Base-by-base conservation (phyloP, 805 yeast species). In the Kluyveromyces dobzhanskii region DNA sequence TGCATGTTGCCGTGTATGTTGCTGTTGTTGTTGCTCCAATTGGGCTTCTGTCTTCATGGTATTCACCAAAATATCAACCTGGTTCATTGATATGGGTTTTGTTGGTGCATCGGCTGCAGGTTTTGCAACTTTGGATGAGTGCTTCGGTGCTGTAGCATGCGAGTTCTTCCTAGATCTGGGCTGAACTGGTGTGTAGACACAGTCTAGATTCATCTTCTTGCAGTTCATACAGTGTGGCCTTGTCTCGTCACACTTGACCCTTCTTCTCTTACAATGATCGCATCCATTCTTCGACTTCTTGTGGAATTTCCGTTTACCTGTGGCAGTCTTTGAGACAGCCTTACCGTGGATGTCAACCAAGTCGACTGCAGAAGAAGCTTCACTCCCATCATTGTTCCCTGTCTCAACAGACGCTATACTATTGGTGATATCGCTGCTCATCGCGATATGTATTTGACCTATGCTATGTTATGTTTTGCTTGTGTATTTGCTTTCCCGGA, bases 191-290 rank as follows among this genome's bases (percentile, higher is more conserved):
- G 66, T 49, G 42, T 83, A 87, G 2, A 80, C 72, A 62, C 97
- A 88, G 19, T 74, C 80, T 26, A 88, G 67, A 17, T 83, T 80
- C 77, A 88, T 75, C 44, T 86, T 79, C 35, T 67, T 62, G 61
- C 97, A 88, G 61, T 86, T 86, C 17, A 66, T 65, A 59, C 97
- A 88, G 6, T 66, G 56, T 1, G 97, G 97, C 44, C 78, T 81
- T 1, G 66, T 65, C 59, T 90, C 97, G 57, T 88, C 97, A 67
- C 97, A 88, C 57, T 88, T 88, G 30, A 90, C 96, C 37, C 97
- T 68, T 50, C 97, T 73, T 46, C 76, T 73, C 55, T 88, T 88
- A 62, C 97, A 88, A 2, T 94, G 84, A 29, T 78, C 73, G 62
- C 97, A 88, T 0, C 97, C 97, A 41, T 76, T 75, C 41, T 94